Percentiles rank a stretch among this genome's conserved stretches.
phyloP scores from a whole-genome alignment of 192 early-diverging fungal species.

The Coemansia sp. region DNA sequence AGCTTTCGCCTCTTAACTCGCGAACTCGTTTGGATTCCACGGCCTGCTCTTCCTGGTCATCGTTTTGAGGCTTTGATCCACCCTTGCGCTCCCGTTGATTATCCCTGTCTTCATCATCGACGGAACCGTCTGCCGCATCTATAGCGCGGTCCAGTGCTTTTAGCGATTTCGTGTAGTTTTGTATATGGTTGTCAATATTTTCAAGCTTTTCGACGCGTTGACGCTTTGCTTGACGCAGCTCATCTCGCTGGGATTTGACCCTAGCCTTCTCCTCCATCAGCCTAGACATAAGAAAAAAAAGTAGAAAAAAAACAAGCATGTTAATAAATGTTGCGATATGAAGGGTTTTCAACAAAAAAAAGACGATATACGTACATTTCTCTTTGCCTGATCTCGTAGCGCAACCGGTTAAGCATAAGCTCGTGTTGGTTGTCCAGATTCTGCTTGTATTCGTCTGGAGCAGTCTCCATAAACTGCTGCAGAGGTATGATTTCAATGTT shows the following conservation, averaged over 20 bases:
- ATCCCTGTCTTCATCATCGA: constrained; percentile 8
- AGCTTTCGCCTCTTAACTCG: constrained; percentile 22
- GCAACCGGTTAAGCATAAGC: constrained; percentile 50
- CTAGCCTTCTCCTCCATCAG: constrained; percentile 20
- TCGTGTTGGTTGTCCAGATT: constrained; percentile 38
- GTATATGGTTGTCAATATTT: constrained; percentile 38
- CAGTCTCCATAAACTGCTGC: constrained; percentile 24
- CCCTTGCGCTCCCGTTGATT: constrained; percentile 1
- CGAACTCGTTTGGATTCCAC: constrained; percentile 23
- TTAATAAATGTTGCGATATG: not conserved
- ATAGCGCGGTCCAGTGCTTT: constrained; percentile 27
- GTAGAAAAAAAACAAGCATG: not conserved
- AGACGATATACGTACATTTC: constrained; percentile 14
- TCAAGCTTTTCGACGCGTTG: constrained; percentile 44
- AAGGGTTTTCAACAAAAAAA: not conserved
- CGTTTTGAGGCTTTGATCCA: constrained; percentile 5
- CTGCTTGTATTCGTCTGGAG: constrained; percentile 31
- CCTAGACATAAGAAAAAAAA: constrained; percentile 7
- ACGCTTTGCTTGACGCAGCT: constrained; percentile 38
- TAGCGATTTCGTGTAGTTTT: constrained; percentile 38
- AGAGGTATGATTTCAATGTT: constrained; percentile 37
- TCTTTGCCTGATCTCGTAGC: constrained; percentile 49
- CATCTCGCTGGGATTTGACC: constrained; percentile 31
- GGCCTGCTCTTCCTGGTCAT: constrained; percentile 20
- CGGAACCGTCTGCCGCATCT: constrained; percentile 5